Evolutionary conservation across 2,329 filamentous ascomycete genomes (phyloP), one percentile per base, ranked within the genome.

Genomic region (Cladosporium sp.): DNA sequence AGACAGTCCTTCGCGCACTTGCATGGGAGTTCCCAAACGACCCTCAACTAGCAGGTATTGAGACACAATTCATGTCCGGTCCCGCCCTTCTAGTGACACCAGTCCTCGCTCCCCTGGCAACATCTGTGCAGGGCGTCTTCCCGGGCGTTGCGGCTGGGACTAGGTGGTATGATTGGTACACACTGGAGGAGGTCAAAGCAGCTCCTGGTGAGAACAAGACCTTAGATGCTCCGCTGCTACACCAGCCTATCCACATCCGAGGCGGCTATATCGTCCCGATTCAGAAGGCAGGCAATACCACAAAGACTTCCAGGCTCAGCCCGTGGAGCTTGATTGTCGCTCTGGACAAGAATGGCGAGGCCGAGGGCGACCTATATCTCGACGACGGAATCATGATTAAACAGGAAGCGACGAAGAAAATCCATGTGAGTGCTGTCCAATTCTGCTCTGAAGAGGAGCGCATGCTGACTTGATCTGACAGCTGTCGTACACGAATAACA

Each of bases 161-260:
- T 0, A 59, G 62, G 3, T 68, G 65, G 64, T 68, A 68, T 35
- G 66, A 68, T 48, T 65, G 62, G 62, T 68, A 67, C 50, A 63
- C 64, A 3, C 56, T 67, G 1, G 25, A 62, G 9, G 61, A 60
- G 15, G 49, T 64, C 6, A 17, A 64, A 6, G 64, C 56, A 2
- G 57, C 53, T 4, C 37, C 66, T 3, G 61, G 61, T 8, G 64
- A 66, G 60, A 66, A 68, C 44, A 64, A 61, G 58, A 67, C 65
- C 3, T 17, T 66, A 13, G 52, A 58, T 2, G 65, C 66, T 10
- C 66, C 65, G 13, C 49, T 68, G 10, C 55, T 55, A 39, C 63
- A 67, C 49, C 59, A 65, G 25, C 61, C 63, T 3, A 58, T 67
- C 15, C 59, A 60, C 36, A 52, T 67, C 19, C 57, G 62, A 20